phyloP scores from a whole-genome alignment of 2,329 filamentous ascomycete genomes.

The Penicillium sp. region DNA sequence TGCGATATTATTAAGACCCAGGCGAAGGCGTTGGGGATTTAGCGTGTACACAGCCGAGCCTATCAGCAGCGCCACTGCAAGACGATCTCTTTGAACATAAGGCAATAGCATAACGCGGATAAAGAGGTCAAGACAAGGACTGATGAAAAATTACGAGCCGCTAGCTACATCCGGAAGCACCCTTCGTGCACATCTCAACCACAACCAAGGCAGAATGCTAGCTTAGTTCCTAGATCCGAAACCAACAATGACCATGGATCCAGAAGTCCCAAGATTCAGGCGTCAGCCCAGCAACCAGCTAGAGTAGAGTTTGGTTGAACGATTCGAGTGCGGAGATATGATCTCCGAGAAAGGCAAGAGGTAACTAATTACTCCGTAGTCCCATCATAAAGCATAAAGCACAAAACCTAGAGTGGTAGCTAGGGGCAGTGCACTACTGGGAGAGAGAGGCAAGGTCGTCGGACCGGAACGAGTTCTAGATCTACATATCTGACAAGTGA shows the following conservation, averaged over 20 bases:
- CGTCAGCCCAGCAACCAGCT: background rate
- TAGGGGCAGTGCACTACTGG: too few relatives aligned
- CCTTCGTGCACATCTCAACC: background rate
- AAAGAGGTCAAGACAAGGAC: background rate
- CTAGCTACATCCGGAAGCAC: background rate
- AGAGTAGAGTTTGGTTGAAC: background rate
- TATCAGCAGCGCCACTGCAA: background rate
- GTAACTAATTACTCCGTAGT: background rate
- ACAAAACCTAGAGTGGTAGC: background rate
- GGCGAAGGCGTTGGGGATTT: background rate
- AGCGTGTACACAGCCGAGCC: background rate
- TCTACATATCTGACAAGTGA: constrained; percentile 9
- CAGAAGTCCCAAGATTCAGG: background rate
- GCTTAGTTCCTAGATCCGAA: constrained; percentile 5
- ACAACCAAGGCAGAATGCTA: constrained; percentile 4
- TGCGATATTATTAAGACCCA: background rate
- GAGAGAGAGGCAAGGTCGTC: background rate
- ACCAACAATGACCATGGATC: background rate
- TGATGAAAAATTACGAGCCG: background rate
- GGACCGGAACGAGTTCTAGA: constrained; percentile 15
- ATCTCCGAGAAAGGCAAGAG: background rate
- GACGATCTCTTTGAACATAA: background rate
- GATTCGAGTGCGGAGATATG: constrained; percentile 1
- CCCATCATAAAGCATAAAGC: background rate
- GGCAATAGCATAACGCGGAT: background rate